Percentiles rank a stretch among this genome's conserved stretches.
Evolutionary conservation across 305 asterid species (phyloP).

Genomic region (Andrographis paniculata): DNA sequence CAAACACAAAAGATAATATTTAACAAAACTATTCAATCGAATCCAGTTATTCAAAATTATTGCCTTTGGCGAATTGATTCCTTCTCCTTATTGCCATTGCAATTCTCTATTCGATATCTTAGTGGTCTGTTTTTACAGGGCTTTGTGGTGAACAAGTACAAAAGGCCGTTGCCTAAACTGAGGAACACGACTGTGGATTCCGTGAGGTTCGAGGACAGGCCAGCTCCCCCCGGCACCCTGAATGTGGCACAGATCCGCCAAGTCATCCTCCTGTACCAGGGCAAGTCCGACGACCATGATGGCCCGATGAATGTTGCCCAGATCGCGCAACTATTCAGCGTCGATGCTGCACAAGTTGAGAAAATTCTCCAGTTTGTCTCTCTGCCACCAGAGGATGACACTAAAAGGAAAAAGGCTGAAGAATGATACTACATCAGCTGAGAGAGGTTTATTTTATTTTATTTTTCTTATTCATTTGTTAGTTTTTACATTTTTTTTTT

Average conservation of each 20-base stretch:
- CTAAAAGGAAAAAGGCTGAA: constrained; percentile 28
- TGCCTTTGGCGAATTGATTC: no score
- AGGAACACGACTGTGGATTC: constrained; percentile 62
- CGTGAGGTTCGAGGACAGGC: constrained; percentile 57
- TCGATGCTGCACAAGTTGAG: constrained; percentile 54
- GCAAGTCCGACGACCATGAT: constrained; percentile 49
- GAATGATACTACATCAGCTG: no score
- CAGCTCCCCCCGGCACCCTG: constrained; percentile 74
- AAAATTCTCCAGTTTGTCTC: constrained; percentile 56
- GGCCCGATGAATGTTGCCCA: constrained; percentile 54
- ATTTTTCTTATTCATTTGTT: no score
- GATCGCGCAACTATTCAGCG: constrained; percentile 49
- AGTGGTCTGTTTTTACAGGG: constrained; percentile 46
- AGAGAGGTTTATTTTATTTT: no score
- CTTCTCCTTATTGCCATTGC: no score
- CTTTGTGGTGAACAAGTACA: constrained; percentile 56
- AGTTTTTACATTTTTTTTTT: no score
- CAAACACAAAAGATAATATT: no score
- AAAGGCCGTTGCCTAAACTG: constrained; percentile 73
- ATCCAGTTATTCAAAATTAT: no score
- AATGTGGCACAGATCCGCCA: constrained; percentile 61
- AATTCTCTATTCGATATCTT: no score
- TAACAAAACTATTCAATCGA: no score
- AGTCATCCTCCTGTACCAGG: constrained; percentile 71
- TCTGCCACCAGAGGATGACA: constrained; percentile 54